Evolutionary conservation across 1,284 basidiomycete genomes (phyloP), one percentile per base, ranked within the genome.

Genomic region (Tetrapyrgos nigripes): DNA sequence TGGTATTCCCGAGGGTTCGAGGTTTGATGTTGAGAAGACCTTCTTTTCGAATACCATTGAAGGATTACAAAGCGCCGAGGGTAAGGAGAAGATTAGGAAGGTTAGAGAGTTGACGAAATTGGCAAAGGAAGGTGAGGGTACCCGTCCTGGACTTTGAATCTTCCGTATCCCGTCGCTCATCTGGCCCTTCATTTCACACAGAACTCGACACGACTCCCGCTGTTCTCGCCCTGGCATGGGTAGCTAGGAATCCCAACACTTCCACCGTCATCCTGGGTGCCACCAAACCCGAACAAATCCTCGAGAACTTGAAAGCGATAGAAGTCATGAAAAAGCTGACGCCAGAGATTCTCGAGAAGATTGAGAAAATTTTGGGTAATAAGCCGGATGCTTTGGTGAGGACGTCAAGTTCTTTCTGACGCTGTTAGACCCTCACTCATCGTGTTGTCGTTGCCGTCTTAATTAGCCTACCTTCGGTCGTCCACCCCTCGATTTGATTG

Each of bases 231-330:
- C 79, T 92, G 29, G 90, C 90, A 5, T 92, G 89, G 89, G 79
- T 86, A 13, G 82, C 86, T 17, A 78, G 72, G 51, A 86, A 89
- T 73, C 79, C 83, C 31, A 83, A 88, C 73, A 89, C 82, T 1
- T 72, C 70, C 40, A 82, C 76, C 11, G 82, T 88, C 64, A 88
- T 91, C 66, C 80, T 92, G 57, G 87, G 90, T 55, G 82, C 82
- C 1, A 81, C 81, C 17, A 82, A 60, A 46, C 55, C 61, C 2
- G 58, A 60, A 14, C 61, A 62, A 74, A 73, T 91, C 60, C 64
- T 80, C 35, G 87, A 91, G 65, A 92, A 91, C 75, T 75, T 91
- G 64, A 85, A 86, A 70, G 88, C 89, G 24, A 76, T 90, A 62
- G 82, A 88, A 23, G 75, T 88, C 54, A 73, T 88, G 60, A 82